Percentiles rank a stretch among this genome's conserved stretches.
phyloP scores from a whole-genome alignment of 176 grass and related monocot genomes.

The bread wheat (Triticum aestivum) region DNA sequence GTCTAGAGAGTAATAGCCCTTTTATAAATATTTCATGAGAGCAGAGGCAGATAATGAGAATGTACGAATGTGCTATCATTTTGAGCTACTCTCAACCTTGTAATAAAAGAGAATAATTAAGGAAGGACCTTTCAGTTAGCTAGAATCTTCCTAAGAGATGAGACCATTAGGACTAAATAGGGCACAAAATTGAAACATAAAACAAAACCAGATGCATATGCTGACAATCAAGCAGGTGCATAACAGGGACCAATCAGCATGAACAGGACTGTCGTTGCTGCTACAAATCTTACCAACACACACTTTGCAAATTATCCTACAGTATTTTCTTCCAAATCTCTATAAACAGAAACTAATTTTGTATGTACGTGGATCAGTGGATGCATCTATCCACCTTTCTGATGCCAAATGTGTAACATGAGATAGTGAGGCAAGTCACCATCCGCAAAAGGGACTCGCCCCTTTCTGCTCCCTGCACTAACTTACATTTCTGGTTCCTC shows the following conservation, averaged over 20 bases:
- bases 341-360: no score
- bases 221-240: background rate
- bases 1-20: background rate
- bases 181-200: background rate
- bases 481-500: background rate
- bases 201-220: background rate
- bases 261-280: background rate
- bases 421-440: background rate
- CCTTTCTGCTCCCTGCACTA: slow-evolving; percentile 14
- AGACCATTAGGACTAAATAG: background rate
- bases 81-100: background rate
- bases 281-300: background rate
- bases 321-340: background rate
- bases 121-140: background rate
- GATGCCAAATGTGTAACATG: background rate
- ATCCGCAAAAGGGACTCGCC: background rate
- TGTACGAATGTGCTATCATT: background rate
- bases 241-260: background rate
- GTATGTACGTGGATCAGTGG: background rate
- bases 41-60: background rate
- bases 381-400: background rate
- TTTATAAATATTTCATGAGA: slow-evolving; percentile 10
- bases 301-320: background rate
- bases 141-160: background rate
- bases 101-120: background rate